Evolutionary conservation across 192 early-diverging fungal species (phyloP).

Genomic region (Coemansia sp.): DNA sequence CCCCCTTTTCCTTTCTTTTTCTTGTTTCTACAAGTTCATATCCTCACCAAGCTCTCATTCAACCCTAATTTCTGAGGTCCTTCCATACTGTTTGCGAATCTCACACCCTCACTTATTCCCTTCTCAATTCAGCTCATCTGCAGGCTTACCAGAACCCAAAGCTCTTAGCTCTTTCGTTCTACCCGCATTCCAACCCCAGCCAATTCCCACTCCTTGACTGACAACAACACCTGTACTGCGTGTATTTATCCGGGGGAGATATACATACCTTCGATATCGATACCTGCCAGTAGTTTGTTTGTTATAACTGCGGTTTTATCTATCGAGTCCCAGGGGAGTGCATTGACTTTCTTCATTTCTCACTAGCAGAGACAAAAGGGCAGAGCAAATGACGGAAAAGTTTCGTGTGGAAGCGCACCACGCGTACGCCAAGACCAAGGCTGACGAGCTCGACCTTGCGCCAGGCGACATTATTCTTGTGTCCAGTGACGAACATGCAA

Average conservation of each 20-base stretch:
- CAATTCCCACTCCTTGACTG: not conserved
- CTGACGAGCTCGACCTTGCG: conserved; percentile 47
- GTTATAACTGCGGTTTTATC: not conserved
- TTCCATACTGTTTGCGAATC: conserved; percentile 14
- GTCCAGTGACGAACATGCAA: conserved; percentile 32
- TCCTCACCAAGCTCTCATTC: not conserved
- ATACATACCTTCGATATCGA: not conserved
- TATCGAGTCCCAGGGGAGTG: not conserved
- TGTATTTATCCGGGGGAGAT: conserved; percentile 2
- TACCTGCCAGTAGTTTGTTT: not conserved
- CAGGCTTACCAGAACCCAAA: not conserved
- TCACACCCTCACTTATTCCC: conserved; percentile 3
- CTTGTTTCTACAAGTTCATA: not conserved
- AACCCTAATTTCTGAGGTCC: not conserved
- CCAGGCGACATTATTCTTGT: conserved; percentile 39
- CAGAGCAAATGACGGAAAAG: conserved; percentile 36
- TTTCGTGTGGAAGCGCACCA: conserved; percentile 37
- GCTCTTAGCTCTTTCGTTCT: not conserved
- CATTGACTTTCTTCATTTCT: not conserved
- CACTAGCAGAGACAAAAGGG: not conserved
- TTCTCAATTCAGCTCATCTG: not conserved
- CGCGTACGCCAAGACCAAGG: conserved; percentile 40
- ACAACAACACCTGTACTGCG: not conserved
- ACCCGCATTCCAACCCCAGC: no score
- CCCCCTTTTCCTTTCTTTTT: not conserved